Evolutionary conservation across 1,284 basidiomycete species (phyloP).

Genomic region (Sphagnurus paluster): DNA sequence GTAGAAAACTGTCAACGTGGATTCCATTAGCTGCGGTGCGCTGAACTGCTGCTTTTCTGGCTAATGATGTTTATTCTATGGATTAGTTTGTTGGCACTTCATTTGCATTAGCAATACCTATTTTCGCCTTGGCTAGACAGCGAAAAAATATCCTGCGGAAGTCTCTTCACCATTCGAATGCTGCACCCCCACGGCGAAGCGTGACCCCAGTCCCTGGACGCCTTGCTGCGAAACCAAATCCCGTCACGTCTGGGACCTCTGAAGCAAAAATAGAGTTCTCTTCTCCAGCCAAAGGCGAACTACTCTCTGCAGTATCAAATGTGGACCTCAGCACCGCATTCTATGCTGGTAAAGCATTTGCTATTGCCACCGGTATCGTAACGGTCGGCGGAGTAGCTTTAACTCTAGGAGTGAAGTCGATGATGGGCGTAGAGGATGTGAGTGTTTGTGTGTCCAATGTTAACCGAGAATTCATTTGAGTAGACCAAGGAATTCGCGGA

Average conservation of each 20-base stretch:
- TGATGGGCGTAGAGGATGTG: constrained; percentile 38
- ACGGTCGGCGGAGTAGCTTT: constrained; percentile 29
- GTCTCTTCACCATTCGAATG: constrained; percentile 19
- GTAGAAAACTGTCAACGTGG: constrained; percentile 27
- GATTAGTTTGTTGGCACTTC: constrained; percentile 35
- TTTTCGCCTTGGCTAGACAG: constrained; percentile 31
- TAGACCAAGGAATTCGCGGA: constrained; percentile 59
- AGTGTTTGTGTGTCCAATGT: constrained; percentile 14
- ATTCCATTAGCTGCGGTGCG: constrained; percentile 32
- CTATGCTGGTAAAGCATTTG: constrained; percentile 39
- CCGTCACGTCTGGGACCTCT: not conserved
- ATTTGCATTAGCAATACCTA: constrained; percentile 32
- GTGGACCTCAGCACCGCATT: constrained; percentile 34
- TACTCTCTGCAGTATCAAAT: constrained; percentile 33
- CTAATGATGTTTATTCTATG: not conserved
- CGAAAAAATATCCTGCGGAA: constrained; percentile 21
- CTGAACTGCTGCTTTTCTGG: not conserved
- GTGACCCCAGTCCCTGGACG: not conserved
- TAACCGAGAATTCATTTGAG: not conserved
- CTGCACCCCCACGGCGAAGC: constrained; percentile 21
- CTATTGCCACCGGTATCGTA: constrained; percentile 40
- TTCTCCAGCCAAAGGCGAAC: constrained; percentile 26
- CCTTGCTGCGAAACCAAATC: not conserved
- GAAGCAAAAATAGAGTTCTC: constrained; percentile 21
- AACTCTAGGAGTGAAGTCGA: constrained; percentile 31